A percentile compares a stretch with the other conserved stretches of the same genome.
Conservation (phyloP, 2,329 filamentous ascomycete genomes). For the Arthrobotrys megalospora region DNA sequence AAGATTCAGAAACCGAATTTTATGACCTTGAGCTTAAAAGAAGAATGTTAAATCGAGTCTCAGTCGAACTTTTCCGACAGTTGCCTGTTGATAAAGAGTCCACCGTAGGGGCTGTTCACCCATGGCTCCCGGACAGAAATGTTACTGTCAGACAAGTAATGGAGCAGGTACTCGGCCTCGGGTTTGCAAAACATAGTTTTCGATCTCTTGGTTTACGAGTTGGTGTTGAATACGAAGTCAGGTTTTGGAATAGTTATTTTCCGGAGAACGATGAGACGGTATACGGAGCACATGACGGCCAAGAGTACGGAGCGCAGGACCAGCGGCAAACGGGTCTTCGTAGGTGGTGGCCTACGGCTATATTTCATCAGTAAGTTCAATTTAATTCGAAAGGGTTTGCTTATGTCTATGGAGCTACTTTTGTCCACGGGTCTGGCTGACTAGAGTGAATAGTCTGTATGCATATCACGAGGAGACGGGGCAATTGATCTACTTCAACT, state of each 20-base stretch:
- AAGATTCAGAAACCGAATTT: too few species aligned
- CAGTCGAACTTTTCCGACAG: background rate
- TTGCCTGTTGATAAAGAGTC: background rate
- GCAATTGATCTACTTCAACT: too few species aligned
- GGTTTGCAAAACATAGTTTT: background rate
- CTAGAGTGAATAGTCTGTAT: too few species aligned
- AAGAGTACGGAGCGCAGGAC: too few species aligned
- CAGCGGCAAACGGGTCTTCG: background rate
- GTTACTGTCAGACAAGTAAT: slow-evolving; percentile 19
- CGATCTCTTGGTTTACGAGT: background rate
- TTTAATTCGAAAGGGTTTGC: too few species aligned
- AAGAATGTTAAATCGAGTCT: background rate
- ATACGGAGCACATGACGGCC: background rate
- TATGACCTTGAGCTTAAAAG: background rate
- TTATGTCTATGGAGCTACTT: too few species aligned
- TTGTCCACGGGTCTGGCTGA: too few species aligned
- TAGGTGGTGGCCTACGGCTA: slow-evolving; percentile 20
- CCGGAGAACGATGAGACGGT: background rate
- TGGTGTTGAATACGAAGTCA: slow-evolving; percentile 15
- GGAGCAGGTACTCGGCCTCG: background rate
- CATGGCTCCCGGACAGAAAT: slow-evolving; percentile 16
- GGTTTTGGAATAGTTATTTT: slow-evolving; percentile 14
- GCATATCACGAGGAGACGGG: too few species aligned
- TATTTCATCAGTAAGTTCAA: slow-evolving; percentile 29
- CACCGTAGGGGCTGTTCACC: background rate